Base-by-base conservation (phyloP, 805 yeast genomes). In the Barnettozyma pratensis region DNA sequence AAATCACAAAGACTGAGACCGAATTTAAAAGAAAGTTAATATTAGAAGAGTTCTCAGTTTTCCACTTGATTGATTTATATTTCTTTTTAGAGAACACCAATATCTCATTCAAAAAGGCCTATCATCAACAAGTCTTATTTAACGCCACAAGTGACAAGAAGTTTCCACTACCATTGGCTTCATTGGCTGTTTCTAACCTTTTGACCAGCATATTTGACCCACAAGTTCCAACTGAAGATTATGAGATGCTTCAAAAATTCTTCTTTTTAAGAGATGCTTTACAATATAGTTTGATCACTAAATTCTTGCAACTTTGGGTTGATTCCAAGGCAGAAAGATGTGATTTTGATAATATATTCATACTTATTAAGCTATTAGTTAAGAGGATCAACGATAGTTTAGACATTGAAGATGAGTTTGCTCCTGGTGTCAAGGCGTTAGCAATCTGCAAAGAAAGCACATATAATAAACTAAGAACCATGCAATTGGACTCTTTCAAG, bases 41-140 rank as follows among this genome's bases (percentile, higher is more conserved):
- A 4, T 60, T 67, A 26, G 70, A 69, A 4, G 68, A 74, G 46
- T 79, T 73, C 58, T 62, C 80, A 6, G 63, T 80, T 27, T 67
- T 80, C 42, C 73, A 77, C 42, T 75, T 81, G 3, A 70, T 77
- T 64, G 82, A 80, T 57, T 65, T 83, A 44, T 71, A 74, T 51
- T 68, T 73, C 36, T 81, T 84, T 58, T 64, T 83, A 38, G 75
- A 74, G 50, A 79, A 76, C 54, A 72, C 82, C 14, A 80, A 80
- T 59, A 71, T 79, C 59, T 68, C 82, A 0, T 84, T 84, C 66
- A 80, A 77, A 52, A 83, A 83, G 63, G 65, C 73, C 31, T 81
- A 75, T 58, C 79, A 76, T 46, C 88, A 85, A 59, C 87, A 83
- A 54, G 67, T 81, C 42, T 69, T 85, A 66, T 81, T 85, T 72